A percentile compares a stretch with the other conserved stretches of the same genome.
Conservation (phyloP, 306 rosid species). For the Vigna radiata region DNA sequence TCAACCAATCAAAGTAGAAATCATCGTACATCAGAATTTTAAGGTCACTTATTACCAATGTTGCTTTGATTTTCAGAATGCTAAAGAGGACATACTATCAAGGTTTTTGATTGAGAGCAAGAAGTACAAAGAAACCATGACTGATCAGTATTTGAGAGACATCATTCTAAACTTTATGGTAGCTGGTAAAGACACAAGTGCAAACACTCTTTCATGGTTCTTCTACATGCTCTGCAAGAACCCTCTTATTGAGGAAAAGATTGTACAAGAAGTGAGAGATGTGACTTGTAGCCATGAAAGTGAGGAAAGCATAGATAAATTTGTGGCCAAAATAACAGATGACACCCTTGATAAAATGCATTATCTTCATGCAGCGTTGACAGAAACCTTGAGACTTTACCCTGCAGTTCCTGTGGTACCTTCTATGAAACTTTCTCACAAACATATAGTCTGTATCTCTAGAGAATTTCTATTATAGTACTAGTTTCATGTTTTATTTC, state of each 20-base stretch:
- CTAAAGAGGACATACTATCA: conserved; percentile 77
- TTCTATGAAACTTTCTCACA: not conserved
- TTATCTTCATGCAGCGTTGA: conserved; percentile 79
- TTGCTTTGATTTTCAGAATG: conserved; percentile 48
- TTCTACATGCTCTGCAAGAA: conserved; percentile 79
- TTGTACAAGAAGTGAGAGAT: conserved; percentile 71
- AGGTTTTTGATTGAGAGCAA: conserved; percentile 79
- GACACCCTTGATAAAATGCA: conserved; percentile 72
- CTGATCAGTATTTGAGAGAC: conserved; percentile 69
- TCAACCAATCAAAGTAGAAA: not conserved
- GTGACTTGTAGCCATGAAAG: conserved; percentile 47
- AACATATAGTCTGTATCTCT: not conserved
- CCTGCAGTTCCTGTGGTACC: conserved; percentile 73
- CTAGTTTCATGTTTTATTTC: not conserved
- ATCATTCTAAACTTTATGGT: conserved; percentile 72
- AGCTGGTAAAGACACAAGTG: conserved; percentile 83
- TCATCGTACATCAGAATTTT: not conserved
- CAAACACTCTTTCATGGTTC: conserved; percentile 82
- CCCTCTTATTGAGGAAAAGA: conserved; percentile 71
- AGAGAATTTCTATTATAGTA: not conserved
- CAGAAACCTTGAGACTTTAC: conserved; percentile 85
- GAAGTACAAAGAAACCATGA: conserved; percentile 62
- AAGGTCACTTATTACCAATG: not conserved
- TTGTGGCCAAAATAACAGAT: conserved; percentile 58
- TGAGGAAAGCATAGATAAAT: conserved; percentile 52